Evolutionary conservation across 108 stramenopile species (phyloP), one percentile per base, ranked within the genome.

Genomic region (Pseudonitzschia pungens): DNA sequence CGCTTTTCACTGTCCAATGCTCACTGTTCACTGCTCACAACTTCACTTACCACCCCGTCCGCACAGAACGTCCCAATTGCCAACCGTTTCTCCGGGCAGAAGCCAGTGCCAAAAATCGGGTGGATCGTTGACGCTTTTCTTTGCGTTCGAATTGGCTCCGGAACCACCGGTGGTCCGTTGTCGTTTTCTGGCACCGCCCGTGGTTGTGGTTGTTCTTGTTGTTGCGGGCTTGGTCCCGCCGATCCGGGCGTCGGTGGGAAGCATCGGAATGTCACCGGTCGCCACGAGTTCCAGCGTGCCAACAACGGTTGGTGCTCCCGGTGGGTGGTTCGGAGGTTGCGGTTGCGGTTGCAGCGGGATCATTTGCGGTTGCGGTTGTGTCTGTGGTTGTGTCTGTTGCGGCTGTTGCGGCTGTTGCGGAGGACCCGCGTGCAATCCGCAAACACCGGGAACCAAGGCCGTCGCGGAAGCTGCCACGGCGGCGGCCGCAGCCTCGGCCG

Each of bases 11-110:
- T n/a, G n/a, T n/a, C n/a, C n/a, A n/a, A n/a, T n/a, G n/a, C n/a
- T n/a, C n/a, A n/a, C n/a, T n/a, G n/a, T n/a, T n/a, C n/a, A n/a
- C n/a, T n/a, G n/a, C n/a, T n/a, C n/a, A n/a, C n/a, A n/a, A 10
- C 10, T 55, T 11, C 33, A 62, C 60, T 62, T 33, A 41, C 77
- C 77, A 5, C 77, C 77, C 21, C 77, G 62, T 26, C 77, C 77
- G 56, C 77, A 77, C 16, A 77, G 70, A 20, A 77, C 77, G 36
- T 77, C 77, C 77, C 77, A 77, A 32, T 77, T 69, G 14, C 77
- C 70, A 26, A 77, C 22, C 4, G 57, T 28, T 44, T 77, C 70
- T 36, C 56, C 65, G 11, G 54, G 29, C 11, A 64, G 36, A 21
- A 77, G 41, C 77, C 77, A 77, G 41, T 77, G 70, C 70, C 64